Percentiles rank a stretch among this genome's conserved stretches.
Conservation (phyloP, 768 basidiomycete species). For the Dioszegia crocea region DNA sequence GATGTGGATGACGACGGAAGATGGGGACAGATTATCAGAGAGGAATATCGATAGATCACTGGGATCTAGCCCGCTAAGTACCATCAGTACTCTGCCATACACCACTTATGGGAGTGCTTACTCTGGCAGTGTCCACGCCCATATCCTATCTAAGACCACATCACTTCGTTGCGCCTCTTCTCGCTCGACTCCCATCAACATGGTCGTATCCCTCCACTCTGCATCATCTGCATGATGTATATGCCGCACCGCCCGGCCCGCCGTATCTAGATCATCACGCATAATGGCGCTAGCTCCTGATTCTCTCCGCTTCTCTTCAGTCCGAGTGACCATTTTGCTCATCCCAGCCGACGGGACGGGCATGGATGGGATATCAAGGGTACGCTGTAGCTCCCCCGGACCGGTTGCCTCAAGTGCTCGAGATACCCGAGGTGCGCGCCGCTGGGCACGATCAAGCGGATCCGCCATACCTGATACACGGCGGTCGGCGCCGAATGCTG, state of each 20-base stretch:
- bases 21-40: slow-evolving; percentile 27
- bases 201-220: slow-evolving; percentile 47
- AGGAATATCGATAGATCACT: slow-evolving; percentile 12
- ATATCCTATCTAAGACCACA: slow-evolving; percentile 35
- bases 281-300: slow-evolving; percentile 2
- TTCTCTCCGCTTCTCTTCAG: slow-evolving; percentile 6
- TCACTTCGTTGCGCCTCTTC: slow-evolving; percentile 28
- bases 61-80: slow-evolving; percentile 6
- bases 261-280: slow-evolving; percentile 8
- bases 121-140: slow-evolving; percentile 31
- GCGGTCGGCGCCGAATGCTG: slow-evolving; percentile 20
- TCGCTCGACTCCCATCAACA: slow-evolving; percentile 47
- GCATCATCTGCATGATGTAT: slow-evolving; percentile 20
- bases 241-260: slow-evolving; percentile 12
- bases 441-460: slow-evolving; percentile 28
- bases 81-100: slow-evolving; percentile 4
- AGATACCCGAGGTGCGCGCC: slow-evolving; percentile 31
- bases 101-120: slow-evolving; percentile 12
- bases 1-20: slow-evolving; percentile 32
- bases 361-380: slow-evolving; percentile 20
- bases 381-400: slow-evolving; percentile 29
- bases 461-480: slow-evolving; percentile 25
- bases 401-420: slow-evolving; percentile 8
- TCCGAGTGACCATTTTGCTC: background rate
- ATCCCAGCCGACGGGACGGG: background rate